Base-by-base conservation (phyloP, 371 early-diverging fungal species). In the Mucor velutinosus region DNA sequence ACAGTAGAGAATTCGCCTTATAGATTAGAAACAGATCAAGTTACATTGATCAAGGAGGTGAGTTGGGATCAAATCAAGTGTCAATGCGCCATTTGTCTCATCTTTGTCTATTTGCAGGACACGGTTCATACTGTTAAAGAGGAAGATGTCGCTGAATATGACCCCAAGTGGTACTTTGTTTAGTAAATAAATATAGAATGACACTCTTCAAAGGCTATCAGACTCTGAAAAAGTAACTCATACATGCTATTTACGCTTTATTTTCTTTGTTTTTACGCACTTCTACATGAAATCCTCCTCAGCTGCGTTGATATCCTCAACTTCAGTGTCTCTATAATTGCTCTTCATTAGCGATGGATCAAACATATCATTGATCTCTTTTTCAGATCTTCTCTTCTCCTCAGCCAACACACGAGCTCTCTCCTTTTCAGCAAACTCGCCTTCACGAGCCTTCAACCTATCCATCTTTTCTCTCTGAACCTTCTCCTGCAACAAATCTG, bases 401-500 rank as follows among this genome's bases (percentile, higher is more conserved):
- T 76, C 78, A 1, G 77, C 75, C 61, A 71, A 63, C 17, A 60
- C 56, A 15, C 69, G 74, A 4, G 72, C 75, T 41, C 74, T 70
- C 62, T 82, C 77, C 58, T 80, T 76, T 82, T 83, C 71, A 60
- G 72, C 67, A 73, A 84, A 81, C 60, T 92, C 93, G 17, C 65
- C 68, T 59, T 76, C 68, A 66, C 87, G 72, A 19, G 79, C 75
- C 41, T 71, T 74, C 35, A 71, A 77, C 58, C 91, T 78, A 51
- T 80, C 74, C 58, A 87, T 77, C 60, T 90, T 85, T 58, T 92
- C 88, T 58, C 87, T 73, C 29, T 87, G 86, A 21, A 89, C 66
- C 80, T 90, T 93, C 59, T 93, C 92, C 35, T 83, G 85, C 25
- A 86, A 77, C 60, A 95, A 77, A 69, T 97, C 97, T 21, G 93